These are phyloP conservation scores for Diutina ranongensis DNA, from an alignment of 1,139 yeast genomes.

Conservation along the genomic window DNA sequence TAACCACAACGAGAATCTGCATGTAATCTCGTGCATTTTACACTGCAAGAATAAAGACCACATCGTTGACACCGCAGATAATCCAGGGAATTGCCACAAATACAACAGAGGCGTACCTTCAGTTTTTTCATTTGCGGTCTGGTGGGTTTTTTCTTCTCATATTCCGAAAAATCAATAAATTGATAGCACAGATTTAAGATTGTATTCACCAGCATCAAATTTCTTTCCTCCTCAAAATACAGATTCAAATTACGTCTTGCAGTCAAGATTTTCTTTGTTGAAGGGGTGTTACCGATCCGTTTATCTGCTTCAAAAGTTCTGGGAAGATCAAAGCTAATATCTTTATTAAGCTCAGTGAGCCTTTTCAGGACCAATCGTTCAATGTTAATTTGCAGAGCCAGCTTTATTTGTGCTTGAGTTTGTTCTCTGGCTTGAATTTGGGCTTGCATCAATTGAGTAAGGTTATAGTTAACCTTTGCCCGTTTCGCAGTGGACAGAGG, in stretches of 20 bases:
- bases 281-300: slow-evolving; percentile 33
- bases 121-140: slow-evolving; percentile 16
- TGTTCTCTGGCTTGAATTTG: slow-evolving; percentile 25
- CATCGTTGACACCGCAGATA: slow-evolving; percentile 31
- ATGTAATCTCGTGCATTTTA: slow-evolving; percentile 29
- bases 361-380: slow-evolving; percentile 30
- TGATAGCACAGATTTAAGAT: slow-evolving; percentile 17
- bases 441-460: slow-evolving; percentile 33
- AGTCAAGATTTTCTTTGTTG: slow-evolving; percentile 32
- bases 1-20: slow-evolving; percentile 32
- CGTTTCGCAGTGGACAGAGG: slow-evolving; percentile 18
- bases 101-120: slow-evolving; percentile 29
- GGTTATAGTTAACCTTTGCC: slow-evolving; percentile 35
- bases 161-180: slow-evolving; percentile 3
- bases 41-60: slow-evolving; percentile 33
- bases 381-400: slow-evolving; percentile 32
- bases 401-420: slow-evolving; percentile 18
- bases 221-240: slow-evolving; percentile 38
- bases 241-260: slow-evolving; percentile 34
- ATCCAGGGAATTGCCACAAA: slow-evolving; percentile 28
- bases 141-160: neutral
- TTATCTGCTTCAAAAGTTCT: slow-evolving; percentile 23
- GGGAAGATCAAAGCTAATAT: slow-evolving; percentile 30
- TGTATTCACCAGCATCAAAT: slow-evolving; percentile 31
- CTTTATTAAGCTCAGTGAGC: slow-evolving; percentile 25